phyloP scores from a whole-genome alignment of 2,329 filamentous ascomycete genomes.

The Epichloe sylvatica region DNA sequence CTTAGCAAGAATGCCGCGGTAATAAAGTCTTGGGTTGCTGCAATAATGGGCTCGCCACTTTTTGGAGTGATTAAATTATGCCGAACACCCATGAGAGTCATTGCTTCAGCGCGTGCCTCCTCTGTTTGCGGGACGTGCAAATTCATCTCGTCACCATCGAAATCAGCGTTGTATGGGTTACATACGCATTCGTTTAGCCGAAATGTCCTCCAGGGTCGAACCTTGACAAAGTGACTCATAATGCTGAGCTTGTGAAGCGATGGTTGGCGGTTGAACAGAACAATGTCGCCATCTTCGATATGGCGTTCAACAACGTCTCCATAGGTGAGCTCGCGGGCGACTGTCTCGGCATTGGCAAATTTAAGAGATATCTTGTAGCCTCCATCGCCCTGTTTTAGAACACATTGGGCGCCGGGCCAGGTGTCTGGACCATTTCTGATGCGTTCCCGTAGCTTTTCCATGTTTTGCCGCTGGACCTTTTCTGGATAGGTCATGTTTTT shows the following conservation, averaged over 20 bases:
- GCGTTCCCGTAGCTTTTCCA: constrained; percentile 62
- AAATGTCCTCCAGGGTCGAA: constrained; percentile 90
- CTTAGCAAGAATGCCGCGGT: constrained; percentile 85
- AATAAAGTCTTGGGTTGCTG: constrained; percentile 98
- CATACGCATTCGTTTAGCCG: constrained; percentile 96
- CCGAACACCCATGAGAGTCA: constrained; percentile 94
- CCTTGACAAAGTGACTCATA: constrained; percentile 85
- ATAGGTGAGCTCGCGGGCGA: constrained; percentile 61
- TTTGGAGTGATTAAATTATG: constrained; percentile 92
- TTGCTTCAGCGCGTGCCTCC: constrained; percentile 87
- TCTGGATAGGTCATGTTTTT: constrained; percentile 95
- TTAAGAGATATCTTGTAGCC: constrained; percentile 59
- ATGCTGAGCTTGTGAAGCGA: constrained; percentile 98
- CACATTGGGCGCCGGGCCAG: constrained; percentile 79
- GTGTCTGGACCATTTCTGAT: constrained; percentile 61
- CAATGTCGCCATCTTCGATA: constrained; percentile 87
- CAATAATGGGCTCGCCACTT: constrained; percentile 95
- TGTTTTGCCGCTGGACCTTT: constrained; percentile 70
- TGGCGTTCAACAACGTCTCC: constrained; percentile 91
- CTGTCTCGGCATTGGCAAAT: constrained; percentile 54
- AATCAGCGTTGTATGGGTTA: constrained; percentile 96
- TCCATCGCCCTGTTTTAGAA: constrained; percentile 57
- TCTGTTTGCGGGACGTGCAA: constrained; percentile 95
- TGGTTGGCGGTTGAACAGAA: constrained; percentile 94
- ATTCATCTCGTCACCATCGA: constrained; percentile 99